These are phyloP conservation scores for Dissophora globulifera DNA, from an alignment of 192 early-diverging fungal species.

Conservation along the genomic window DNA sequence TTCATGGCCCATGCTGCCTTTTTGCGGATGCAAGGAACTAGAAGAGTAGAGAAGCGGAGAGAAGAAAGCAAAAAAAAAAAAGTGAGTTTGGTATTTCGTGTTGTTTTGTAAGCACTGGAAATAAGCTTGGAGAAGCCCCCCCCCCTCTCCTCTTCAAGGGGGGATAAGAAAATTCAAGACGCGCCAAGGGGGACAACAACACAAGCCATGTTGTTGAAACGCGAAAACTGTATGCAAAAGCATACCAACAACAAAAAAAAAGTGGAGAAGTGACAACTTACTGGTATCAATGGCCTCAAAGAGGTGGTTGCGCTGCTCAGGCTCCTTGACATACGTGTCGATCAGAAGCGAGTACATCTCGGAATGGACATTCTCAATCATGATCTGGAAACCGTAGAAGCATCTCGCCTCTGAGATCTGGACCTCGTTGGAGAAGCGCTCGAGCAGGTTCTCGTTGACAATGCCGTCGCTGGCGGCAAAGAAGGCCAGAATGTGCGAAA, in stretches of 20 bases:
- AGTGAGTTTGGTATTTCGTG: too few relatives aligned
- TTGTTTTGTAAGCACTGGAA: constrained; percentile 3
- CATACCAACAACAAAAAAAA: neutral
- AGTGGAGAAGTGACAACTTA: constrained; percentile 31
- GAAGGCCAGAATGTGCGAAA: constrained; percentile 93
- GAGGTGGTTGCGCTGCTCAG: constrained; percentile 80
- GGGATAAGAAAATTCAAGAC: constrained; percentile 2
- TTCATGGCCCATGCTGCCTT: constrained; percentile 98
- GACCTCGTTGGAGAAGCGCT: constrained; percentile 91
- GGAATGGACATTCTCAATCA: constrained; percentile 97
- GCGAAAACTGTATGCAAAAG: neutral
- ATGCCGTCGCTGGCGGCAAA: constrained; percentile 97
- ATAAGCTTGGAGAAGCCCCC: too few relatives aligned
- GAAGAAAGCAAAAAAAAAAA: neutral
- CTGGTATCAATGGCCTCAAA: constrained; percentile 95
- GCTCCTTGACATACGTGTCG: constrained; percentile 94
- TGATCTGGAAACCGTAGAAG: constrained; percentile 98
- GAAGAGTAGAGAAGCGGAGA: neutral
- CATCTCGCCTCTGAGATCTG: constrained; percentile 94
- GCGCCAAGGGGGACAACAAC: constrained; percentile 6
- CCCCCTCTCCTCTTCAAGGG: too few relatives aligned
- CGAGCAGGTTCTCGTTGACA: constrained; percentile 94
- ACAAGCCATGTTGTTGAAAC: constrained; percentile 2
- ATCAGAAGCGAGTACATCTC: constrained; percentile 97
- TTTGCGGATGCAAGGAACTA: constrained; percentile 92